Base-by-base conservation (phyloP, 176 grass and related monocot species). In the Zoysia pacifica region DNA sequence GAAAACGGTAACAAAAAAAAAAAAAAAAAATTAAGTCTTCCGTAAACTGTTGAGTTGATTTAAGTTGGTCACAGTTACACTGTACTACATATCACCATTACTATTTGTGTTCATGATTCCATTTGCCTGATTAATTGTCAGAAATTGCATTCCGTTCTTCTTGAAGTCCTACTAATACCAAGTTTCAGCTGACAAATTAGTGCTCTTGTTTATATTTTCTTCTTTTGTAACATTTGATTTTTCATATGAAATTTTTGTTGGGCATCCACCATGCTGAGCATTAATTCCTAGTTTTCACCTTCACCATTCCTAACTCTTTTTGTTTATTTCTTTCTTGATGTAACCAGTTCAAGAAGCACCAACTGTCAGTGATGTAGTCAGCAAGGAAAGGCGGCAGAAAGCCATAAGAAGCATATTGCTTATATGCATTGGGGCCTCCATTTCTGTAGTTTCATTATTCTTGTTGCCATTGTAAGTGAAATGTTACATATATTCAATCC, bases 381-480 rank as follows among this genome's bases (percentile, higher is more conserved):
- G 88, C n/a, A 86, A 49, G 60, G 51, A 69, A 74, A 78, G 94
- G 83, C 83, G 83, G 40, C 86, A 72, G 53, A 94, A 89, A 82
- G 89, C 87, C 42, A 85, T 72, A 67, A 48, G 52, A 83, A 90
- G 67, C 76, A 94, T 94, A 82, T 7, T 82, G 41, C 67, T 85
- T 50, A 67, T 87, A 63, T 94, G 80, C 28, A 8, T 84, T 44
- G 94, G 87, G 65, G 83, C 77, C 53, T 79, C 88, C 40, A 61
- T 88, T 35, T 90, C 72, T 70, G 79, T 79, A 5, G 85, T 82
- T 82, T 97, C 91, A 84, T 48, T 88, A 18, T 38, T 67, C 77
- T 83, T 83, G 74, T 76, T 93, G 6, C 84, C 94, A n/a, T 61
- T 75, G 94, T 97, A 87, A 93, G 94, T 87, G 49, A 75, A 51